phyloP scores from a whole-genome alignment of 192 early-diverging fungal species.

The Coemansia sp. region DNA sequence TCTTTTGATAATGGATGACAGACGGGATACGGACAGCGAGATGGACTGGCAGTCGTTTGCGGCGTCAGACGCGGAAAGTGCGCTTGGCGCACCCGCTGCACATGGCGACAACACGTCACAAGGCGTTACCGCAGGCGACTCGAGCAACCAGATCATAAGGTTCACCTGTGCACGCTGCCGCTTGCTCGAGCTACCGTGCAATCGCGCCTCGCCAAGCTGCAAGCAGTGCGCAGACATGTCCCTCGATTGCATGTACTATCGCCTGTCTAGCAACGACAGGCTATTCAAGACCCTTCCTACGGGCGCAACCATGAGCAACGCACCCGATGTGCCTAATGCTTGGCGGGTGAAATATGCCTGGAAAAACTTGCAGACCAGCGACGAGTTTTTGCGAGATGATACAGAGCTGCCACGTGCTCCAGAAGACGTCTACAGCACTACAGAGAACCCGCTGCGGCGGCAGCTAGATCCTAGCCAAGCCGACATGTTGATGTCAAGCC shows the following conservation, averaged over 20 bases:
- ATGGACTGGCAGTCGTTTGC: conserved; percentile 6
- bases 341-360: neutral
- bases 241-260: conserved; percentile 16
- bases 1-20: neutral
- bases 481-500: neutral
- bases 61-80: neutral
- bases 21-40: neutral
- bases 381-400: conserved; percentile 29
- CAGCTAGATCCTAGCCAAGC: neutral
- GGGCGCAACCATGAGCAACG: neutral
- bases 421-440: conserved; percentile 11
- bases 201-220: conserved; percentile 6
- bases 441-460: conserved; percentile 16
- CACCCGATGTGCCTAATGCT: neutral
- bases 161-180: conserved; percentile 38
- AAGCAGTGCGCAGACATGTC: conserved; percentile 8
- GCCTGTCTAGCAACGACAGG: conserved; percentile 13
- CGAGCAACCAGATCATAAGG: too few relatives aligned
- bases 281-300: conserved; percentile 18
- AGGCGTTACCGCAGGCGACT: too few relatives aligned
- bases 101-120: neutral
- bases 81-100: neutral
- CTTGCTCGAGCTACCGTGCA: conserved; percentile 18
- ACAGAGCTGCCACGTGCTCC: conserved; percentile 2
- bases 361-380: conserved; percentile 10